Evolutionary conservation across 345 rosid genomes (phyloP).

Genomic region (Kandelia obovata): DNA sequence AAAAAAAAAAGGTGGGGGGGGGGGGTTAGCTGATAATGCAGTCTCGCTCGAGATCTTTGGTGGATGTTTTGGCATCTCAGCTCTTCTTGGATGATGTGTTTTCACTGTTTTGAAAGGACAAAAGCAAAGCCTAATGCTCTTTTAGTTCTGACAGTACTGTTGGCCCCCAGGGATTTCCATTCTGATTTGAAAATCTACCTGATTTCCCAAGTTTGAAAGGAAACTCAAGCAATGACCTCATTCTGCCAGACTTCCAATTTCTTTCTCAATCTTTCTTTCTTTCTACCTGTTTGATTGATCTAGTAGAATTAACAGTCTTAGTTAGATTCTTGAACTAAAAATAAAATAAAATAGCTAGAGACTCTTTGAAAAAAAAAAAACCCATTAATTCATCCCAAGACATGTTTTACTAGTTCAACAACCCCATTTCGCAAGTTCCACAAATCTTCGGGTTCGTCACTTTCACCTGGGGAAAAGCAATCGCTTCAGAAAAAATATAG

Average conservation of each 20-base stretch:
- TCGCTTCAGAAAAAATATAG: too few relatives aligned
- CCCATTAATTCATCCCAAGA: too few relatives aligned
- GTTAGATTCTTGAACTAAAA: not conserved
- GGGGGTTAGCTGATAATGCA: too few relatives aligned
- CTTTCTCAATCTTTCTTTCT: not conserved
- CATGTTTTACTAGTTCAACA: too few relatives aligned
- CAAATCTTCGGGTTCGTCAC: too few relatives aligned
- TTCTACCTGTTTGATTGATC: not conserved
- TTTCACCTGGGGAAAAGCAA: too few relatives aligned
- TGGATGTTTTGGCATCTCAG: conserved; percentile 10
- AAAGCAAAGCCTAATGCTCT: not conserved
- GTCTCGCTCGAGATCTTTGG: not conserved
- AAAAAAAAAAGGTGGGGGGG: too few relatives aligned
- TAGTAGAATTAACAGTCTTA: not conserved
- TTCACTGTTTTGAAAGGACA: conserved; percentile 16
- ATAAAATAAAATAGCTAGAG: too few relatives aligned
- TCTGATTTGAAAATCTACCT: not conserved
- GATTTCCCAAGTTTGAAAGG: not conserved
- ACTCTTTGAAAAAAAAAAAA: too few relatives aligned
- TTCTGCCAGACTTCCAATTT: not conserved
- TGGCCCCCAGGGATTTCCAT: not conserved
- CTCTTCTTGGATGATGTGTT: conserved; percentile 23
- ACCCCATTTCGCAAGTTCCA: too few relatives aligned
- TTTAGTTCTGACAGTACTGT: conserved; percentile 3
- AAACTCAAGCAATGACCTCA: not conserved